These are phyloP conservation scores for Xylariaceae sp. DNA, from an alignment of 2,329 filamentous ascomycete species.

Conservation along the genomic window DNA sequence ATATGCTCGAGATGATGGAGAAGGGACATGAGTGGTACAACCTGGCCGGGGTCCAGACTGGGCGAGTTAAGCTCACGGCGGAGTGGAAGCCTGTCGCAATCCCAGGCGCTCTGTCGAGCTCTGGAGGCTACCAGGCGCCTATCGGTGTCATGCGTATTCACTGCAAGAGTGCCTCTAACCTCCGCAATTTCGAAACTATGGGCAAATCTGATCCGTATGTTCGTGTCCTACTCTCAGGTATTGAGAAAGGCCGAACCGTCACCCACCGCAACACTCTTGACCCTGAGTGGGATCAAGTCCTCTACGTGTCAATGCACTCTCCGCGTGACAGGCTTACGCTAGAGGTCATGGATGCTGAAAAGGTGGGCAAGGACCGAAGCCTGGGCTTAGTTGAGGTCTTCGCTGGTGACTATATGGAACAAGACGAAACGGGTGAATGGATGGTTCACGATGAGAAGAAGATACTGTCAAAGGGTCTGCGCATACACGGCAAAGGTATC, in stretches of 20 bases:
- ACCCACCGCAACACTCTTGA: constrained; percentile 95
- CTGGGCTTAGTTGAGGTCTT: constrained; percentile 75
- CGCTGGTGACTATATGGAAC: constrained; percentile 70
- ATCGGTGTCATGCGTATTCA: constrained; percentile 95
- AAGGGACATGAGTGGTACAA: constrained; percentile 98
- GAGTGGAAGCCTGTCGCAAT: constrained; percentile 95
- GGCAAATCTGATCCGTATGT: constrained; percentile 97
- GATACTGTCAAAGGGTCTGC: constrained; percentile 60
- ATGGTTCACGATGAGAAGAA: constrained; percentile 71
- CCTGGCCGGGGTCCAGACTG: constrained; percentile 70
- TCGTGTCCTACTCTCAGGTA: constrained; percentile 79
- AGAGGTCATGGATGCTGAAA: constrained; percentile 97
- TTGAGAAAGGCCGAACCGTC: constrained; percentile 86
- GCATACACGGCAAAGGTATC: constrained; percentile 64
- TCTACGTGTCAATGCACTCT: constrained; percentile 88
- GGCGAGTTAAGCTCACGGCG: constrained; percentile 81
- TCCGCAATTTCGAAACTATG: constrained; percentile 89
- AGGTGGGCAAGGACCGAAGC: constrained; percentile 81
- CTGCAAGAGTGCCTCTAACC: constrained; percentile 73
- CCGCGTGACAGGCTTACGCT: constrained; percentile 75
- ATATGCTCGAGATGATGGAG: constrained; percentile 83
- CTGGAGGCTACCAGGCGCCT: constrained; percentile 85
- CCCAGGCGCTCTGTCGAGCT: constrained; percentile 67
- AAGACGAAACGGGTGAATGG: constrained; percentile 77
- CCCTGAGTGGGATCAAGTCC: constrained; percentile 90